Evolutionary conservation across 2,329 filamentous ascomycete species (phyloP).

Genomic region (Onygenales sp.): DNA sequence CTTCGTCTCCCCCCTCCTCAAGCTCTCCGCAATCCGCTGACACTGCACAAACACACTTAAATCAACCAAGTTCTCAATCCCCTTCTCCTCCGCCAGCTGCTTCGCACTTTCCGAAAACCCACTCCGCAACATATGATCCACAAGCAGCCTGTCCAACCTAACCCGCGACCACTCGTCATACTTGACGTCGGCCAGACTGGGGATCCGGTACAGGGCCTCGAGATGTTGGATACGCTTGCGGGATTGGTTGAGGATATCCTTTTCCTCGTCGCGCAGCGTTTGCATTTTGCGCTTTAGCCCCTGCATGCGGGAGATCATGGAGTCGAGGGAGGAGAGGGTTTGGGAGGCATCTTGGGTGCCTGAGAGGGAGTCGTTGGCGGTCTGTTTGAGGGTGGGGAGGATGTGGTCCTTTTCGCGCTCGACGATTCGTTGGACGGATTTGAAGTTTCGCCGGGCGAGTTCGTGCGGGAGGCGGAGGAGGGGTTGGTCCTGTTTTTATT

Average conservation of each 20-base stretch:
- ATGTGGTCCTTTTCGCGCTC: conserved; percentile 40
- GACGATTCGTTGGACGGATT: conserved; percentile 50
- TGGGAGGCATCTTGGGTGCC: conserved; percentile 55
- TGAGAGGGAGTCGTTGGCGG: conserved; percentile 54
- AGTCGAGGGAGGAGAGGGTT: conserved; percentile 71
- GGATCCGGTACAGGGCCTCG: conserved; percentile 68
- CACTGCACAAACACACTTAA: conserved; percentile 79
- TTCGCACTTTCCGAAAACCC: conserved; percentile 72
- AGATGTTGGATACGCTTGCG: conserved; percentile 71
- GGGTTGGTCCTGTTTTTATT: conserved; percentile 66
- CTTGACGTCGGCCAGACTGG: conserved; percentile 77
- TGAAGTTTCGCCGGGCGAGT: conserved; percentile 88
- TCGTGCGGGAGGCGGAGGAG: conserved; percentile 89
- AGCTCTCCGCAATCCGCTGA: conserved; percentile 63
- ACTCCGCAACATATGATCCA: conserved; percentile 83
- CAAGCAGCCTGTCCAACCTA: conserved; percentile 71
- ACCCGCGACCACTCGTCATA: conserved; percentile 85
- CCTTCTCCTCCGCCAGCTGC: conserved; percentile 63
- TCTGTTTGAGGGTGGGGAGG: conserved; percentile 39
- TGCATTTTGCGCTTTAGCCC: conserved; percentile 81
- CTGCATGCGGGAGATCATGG: conserved; percentile 76
- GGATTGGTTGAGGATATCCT: conserved; percentile 62
- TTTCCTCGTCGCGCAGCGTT: conserved; percentile 68
- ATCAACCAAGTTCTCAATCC: conserved; percentile 75
- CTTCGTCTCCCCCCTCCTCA: conserved; percentile 60